Base-by-base conservation (phyloP, 2,329 filamentous ascomycete genomes). In the Colletotrichum costaricense region DNA sequence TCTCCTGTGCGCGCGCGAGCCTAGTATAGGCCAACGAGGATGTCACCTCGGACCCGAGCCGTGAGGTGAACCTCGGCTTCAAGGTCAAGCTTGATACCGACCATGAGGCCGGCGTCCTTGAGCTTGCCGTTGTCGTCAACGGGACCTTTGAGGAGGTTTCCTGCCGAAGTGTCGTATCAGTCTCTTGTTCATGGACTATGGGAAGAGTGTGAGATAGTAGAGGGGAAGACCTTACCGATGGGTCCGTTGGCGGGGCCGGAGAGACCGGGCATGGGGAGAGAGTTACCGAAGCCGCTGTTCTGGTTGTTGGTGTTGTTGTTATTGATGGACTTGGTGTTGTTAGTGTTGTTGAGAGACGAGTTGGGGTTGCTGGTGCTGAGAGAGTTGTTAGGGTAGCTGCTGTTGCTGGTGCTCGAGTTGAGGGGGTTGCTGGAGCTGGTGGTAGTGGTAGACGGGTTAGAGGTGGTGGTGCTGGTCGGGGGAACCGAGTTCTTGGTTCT, bases 21-120 rank as follows among this genome's bases (percentile, higher is more conserved):
- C 75, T 82, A 90, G 79, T 90, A 90, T 77, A 90, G 80, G 59
- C 88, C 88, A 74, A 91, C 86, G 28, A 87, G 86, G 77, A 91
- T 90, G 79, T 91, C 89, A 84, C 90, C 89, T 60, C 88, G 84
- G 73, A 91, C 84, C 66, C 89, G 81, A 62, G 90, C 89, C 22
- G 89, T 91, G 75, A 91, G 81, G 79, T 92, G 89, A 55, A 91
- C 87, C 79, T 91, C 89, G 14, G 89, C 89, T 79, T 91, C 89
- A n/a, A 91, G 81, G 78, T 91, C 89, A 46, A 91, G 84, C 84
- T 91, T 91, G 83, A 91, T 91, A 69, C 89, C 89, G 52, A 91
- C 84, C 76, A 91, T 84, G 55, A 91, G 83, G 1, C 88, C 89
- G 5, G 90, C 88, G 57, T 87, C 81, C 81, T 90, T 91, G 70